Evolutionary conservation across 306 rosid genomes (phyloP), one percentile per base, ranked within the genome.

Genomic region (Herpetospermum pedunculosum): DNA sequence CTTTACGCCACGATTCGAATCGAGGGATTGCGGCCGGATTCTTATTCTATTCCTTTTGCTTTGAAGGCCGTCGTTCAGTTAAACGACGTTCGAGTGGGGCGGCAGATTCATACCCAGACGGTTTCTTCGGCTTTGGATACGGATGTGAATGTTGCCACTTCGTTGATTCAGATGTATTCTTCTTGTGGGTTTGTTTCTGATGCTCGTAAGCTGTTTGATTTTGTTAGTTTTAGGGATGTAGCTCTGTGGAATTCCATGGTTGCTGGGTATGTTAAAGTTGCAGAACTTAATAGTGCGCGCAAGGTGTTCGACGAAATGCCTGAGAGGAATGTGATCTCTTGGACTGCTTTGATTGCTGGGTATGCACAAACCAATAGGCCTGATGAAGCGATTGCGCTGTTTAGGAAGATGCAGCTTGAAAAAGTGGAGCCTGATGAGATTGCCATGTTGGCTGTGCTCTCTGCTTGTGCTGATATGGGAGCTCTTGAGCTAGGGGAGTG

Each of bases 401-500:
- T 90, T 69, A 75, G 79, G 65, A 72, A 74, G 77, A 88, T 90
- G 96, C 91, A 75, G 77, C 41, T 86, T 16, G 80, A 82, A 48
- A 50, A 85, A 74, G 88, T 90, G 52, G 77, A 80, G 63, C 88
- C 96, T 0, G 96, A 90, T 72, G 93, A 78, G 63, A 81, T 88
- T 32, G 72, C 88, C 2, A 74, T 88, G 75, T 44, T 90, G 78
- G 86, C 83, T 40, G 85, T 83, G 65, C 88, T 90, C 77, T 90
- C 93, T 13, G 96, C 93, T 3, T 84, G 91, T 83, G 88, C 90
- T 29, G 83, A 83, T 60, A 75, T 88, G 80, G 93, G 96, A n/a
- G 87, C 91, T 41, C 86, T 88, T 29, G 85, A 78, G 48, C 59
- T 88, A 28, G 93, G 96, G 52, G 85, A 82, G 73, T 83, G 93